These are phyloP conservation scores for Ballota nigra DNA, from an alignment of 257 asterid species.

Conservation along the genomic window DNA sequence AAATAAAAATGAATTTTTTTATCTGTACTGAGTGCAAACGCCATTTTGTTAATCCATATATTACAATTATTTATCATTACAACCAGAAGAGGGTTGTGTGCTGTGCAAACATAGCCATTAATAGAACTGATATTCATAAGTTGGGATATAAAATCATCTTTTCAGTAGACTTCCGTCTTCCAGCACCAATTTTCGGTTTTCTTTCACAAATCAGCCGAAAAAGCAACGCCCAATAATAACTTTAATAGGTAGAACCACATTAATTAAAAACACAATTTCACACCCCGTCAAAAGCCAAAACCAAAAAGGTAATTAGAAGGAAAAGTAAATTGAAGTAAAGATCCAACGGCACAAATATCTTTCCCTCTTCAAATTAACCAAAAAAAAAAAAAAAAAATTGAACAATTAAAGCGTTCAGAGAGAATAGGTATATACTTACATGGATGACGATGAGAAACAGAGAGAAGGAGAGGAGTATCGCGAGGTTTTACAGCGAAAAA, in stretches of 20 bases:
- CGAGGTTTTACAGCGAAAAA: constrained; percentile 8
- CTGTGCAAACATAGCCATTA: no score
- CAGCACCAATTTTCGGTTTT: neutral
- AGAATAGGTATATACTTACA: constrained; percentile 12
- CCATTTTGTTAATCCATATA: no score
- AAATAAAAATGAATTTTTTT: no score
- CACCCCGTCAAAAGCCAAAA: neutral
- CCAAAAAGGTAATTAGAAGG: neutral
- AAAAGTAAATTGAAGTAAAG: neutral
- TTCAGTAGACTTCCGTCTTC: neutral
- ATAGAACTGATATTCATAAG: neutral
- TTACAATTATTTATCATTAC: no score
- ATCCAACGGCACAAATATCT: neutral
- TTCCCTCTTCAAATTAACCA: neutral
- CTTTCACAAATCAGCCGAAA: neutral
- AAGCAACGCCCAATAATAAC: neutral
- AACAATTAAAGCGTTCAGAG: neutral
- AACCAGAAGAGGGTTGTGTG: no score
- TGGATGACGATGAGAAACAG: neutral
- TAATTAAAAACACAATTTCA: neutral
- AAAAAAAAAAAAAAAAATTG: no score
- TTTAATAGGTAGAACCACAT: neutral
- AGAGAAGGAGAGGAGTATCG: neutral
- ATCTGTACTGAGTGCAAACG: no score
- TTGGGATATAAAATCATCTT: neutral